Percentiles rank a stretch among this genome's conserved stretches.
Evolutionary conservation across 345 rosid genomes (phyloP).

Genomic region (Eutrema heterophyllum): DNA sequence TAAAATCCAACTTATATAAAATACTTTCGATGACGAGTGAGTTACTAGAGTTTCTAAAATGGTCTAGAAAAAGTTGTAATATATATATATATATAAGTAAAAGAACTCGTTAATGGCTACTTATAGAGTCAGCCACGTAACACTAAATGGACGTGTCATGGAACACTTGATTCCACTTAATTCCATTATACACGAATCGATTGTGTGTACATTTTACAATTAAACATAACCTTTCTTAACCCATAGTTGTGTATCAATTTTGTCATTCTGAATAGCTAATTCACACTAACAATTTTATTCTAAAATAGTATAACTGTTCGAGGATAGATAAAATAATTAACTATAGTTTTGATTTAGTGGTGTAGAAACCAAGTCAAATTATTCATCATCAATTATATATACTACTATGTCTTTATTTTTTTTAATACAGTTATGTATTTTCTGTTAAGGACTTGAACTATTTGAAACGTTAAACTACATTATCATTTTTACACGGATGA

Average conservation of each 20-base stretch:
- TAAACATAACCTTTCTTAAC: not conserved
- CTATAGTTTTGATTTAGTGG: not conserved
- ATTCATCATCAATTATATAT: not conserved
- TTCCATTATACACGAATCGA: not conserved
- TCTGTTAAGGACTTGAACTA: not conserved
- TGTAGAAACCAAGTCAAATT: not conserved
- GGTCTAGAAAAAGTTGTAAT: conserved; percentile 18
- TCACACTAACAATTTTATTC: not conserved
- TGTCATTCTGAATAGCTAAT: not conserved
- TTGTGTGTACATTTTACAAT: not conserved
- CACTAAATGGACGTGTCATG: conserved; percentile 6
- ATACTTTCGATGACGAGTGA: conserved; percentile 14
- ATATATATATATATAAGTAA: not conserved
- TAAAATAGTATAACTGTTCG: not conserved
- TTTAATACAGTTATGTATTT: not conserved
- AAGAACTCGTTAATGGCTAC: conserved; percentile 16
- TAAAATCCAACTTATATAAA: not conserved
- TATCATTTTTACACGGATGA: not conserved
- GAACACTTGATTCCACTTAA: not conserved
- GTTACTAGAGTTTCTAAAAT: conserved; percentile 27
- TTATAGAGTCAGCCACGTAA: conserved; percentile 24
- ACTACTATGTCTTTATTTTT: not conserved
- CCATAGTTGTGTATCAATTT: no score
- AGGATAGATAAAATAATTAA: not conserved
- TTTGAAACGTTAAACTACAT: not conserved